Conservation (phyloP, 176 grass and related monocot genomes). For the Zea luxurians region DNA sequence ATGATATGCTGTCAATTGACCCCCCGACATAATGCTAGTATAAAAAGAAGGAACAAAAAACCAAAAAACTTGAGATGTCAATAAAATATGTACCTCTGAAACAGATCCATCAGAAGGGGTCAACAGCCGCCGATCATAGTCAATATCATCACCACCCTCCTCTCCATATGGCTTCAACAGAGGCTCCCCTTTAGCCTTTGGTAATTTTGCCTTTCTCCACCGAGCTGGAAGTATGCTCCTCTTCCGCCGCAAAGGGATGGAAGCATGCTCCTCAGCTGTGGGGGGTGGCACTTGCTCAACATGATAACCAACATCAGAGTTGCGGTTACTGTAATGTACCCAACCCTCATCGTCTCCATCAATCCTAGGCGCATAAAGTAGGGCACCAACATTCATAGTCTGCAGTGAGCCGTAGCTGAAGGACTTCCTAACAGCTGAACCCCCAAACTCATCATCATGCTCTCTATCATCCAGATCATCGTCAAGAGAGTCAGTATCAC, state of each 20-base stretch:
- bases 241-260: slow-evolving; percentile 44
- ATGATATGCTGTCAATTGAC: slow-evolving; percentile 29
- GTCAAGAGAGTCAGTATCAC: slow-evolving; percentile 73
- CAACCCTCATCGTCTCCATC: slow-evolving; percentile 76
- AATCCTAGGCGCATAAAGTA: slow-evolving; percentile 56
- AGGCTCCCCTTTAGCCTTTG: slow-evolving; percentile 83
- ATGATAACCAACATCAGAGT: slow-evolving; percentile 68
- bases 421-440: slow-evolving; percentile 71
- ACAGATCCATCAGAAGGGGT: slow-evolving; percentile 70
- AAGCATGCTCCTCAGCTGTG: slow-evolving; percentile 43
- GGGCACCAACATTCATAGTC: slow-evolving; percentile 63
- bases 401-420: slow-evolving; percentile 89
- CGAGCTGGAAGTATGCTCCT: slow-evolving; percentile 78
- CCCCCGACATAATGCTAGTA: not conserved
- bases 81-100: slow-evolving; percentile 50
- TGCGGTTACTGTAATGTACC: slow-evolving; percentile 80
- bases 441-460: slow-evolving; percentile 54
- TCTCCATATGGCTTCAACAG: slow-evolving; percentile 83
- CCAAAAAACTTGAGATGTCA: not conserved
- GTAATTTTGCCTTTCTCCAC: slow-evolving; percentile 86
- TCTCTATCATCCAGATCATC: slow-evolving; percentile 62
- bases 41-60: slow-evolving; percentile 5
- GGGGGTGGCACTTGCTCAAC: slow-evolving; percentile 47
- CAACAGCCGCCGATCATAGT: slow-evolving; percentile 78
- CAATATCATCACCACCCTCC: slow-evolving; percentile 98